These are phyloP conservation scores for Wickerhamiella nectarea DNA, from an alignment of 805 yeast species.

Conservation along the genomic window DNA sequence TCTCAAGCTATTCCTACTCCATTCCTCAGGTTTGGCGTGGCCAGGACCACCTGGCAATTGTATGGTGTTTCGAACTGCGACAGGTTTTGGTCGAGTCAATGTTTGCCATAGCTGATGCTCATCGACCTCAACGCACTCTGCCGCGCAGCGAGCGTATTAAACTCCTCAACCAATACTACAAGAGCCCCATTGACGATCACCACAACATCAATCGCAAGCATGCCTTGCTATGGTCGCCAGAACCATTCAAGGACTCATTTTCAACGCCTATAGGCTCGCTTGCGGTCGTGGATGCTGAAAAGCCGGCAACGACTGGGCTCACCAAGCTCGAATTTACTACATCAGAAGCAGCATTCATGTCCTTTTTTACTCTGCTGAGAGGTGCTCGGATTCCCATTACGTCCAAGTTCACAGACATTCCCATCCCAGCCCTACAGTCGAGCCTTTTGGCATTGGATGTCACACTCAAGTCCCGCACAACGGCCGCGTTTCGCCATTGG, in stretches of 20 bases:
- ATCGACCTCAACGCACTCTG: conserved; percentile 33
- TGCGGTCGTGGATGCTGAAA: background rate
- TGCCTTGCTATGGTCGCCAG: background rate
- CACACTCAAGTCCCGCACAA: background rate
- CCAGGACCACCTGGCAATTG: conserved; percentile 85
- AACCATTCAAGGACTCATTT: background rate
- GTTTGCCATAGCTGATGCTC: conserved; percentile 43
- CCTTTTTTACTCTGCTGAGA: background rate
- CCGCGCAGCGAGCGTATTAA: conserved; percentile 44
- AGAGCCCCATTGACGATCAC: conserved; percentile 8
- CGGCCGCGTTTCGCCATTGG: conserved; percentile 12
- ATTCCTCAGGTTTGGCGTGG: conserved; percentile 90
- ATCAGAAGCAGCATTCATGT: background rate
- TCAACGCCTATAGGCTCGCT: conserved; percentile 5
- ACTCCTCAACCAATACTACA: conserved; percentile 8
- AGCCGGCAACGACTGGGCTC: background rate
- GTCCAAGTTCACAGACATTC: conserved; percentile 8
- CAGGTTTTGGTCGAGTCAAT: conserved; percentile 45
- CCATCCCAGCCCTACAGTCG: conserved; percentile 13
- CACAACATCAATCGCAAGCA: conserved; percentile 1
- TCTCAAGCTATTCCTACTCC: conserved; percentile 71
- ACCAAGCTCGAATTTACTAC: conserved; percentile 1
- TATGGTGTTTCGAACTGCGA: conserved; percentile 89
- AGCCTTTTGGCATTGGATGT: conserved; percentile 17
- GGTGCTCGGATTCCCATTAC: conserved; percentile 9